Percentiles rank a stretch among this genome's conserved stretches.
Conservation (phyloP, 2,329 filamentous ascomycete genomes). For the Xylaria sp. region DNA sequence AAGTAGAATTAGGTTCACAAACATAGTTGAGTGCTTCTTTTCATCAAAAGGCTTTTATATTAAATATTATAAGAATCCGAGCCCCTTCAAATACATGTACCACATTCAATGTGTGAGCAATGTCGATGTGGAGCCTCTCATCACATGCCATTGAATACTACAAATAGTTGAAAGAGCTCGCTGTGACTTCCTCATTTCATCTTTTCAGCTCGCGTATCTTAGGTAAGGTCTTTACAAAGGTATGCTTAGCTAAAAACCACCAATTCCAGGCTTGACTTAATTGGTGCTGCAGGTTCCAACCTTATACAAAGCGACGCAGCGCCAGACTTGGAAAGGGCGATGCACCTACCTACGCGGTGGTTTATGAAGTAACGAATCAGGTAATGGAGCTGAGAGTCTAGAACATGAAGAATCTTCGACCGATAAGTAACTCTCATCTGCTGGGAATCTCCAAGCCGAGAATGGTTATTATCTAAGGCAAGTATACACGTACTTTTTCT, state of each 20-base stretch:
- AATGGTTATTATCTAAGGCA: neutral
- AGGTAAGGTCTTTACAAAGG: neutral
- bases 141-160: neutral
- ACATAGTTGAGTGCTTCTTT: neutral
- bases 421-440: neutral
- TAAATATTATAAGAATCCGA: neutral
- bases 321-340: neutral
- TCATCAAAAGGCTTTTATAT: fast-evolving
- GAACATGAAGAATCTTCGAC: neutral
- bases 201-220: neutral
- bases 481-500: neutral
- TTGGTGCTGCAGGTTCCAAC: neutral
- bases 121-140: neutral
- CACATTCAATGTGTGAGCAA: neutral
- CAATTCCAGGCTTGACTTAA: neutral
- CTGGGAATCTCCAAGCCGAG: neutral
- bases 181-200: neutral
- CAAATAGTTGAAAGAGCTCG: neutral
- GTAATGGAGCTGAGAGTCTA: neutral
- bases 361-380: neutral
- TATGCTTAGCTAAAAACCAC: neutral
- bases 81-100: neutral
- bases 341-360: neutral
- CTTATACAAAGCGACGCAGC: neutral
- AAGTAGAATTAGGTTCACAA: neutral